Evolutionary conservation across 176 grass and related monocot species (phyloP), one percentile per base, ranked within the genome.

Genomic region (Eragrostis curvula): DNA sequence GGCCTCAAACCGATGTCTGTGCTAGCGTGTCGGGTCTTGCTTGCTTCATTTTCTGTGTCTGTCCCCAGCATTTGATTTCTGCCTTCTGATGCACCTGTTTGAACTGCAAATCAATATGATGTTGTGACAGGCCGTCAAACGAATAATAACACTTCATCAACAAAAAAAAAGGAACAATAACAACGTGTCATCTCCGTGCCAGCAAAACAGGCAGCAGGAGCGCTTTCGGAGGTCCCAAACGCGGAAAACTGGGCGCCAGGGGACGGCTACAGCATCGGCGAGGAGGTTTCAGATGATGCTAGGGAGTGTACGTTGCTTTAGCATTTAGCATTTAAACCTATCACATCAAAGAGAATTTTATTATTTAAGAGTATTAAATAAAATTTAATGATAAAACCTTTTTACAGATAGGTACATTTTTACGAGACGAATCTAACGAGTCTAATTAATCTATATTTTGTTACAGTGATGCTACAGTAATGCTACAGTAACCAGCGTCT

Each of bases 1-100:
- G 44, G 36, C 76, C 49, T 74, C 59, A 41, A 81, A 86, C 58
- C 84, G 77, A 30, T 86, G 68, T 27, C 70, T 86, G 49, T 59
- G 84, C 60, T 25, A 73, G 36, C 1, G 51, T 74, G 77, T 86
- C 59, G 77, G 77, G 7, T 25, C 64, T 36, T 36, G 32, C 13
- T 45, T 57, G 30, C 39, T 20, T 48, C 66, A 21, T 18, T 29
- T 36, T 9, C 49, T 13, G n/a, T 7, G 25, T 42, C 57, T 42
- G n/a, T 14, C 13, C 36, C 10, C 27, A 14, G 12, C 41, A 12
- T 15, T 62, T 44, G 9, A 45, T 46, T 53, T 56, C 11, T 13
- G 14, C 15, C 36, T 39, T 18, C 32, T 36, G 61, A 56, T 15
- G 71, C 60, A 9, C 53, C 36, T 56, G 51, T 56, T 30, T 76